These are phyloP conservation scores for Mortierella sp. DNA, from an alignment of 371 early-diverging fungal species.

Conservation along the genomic window DNA sequence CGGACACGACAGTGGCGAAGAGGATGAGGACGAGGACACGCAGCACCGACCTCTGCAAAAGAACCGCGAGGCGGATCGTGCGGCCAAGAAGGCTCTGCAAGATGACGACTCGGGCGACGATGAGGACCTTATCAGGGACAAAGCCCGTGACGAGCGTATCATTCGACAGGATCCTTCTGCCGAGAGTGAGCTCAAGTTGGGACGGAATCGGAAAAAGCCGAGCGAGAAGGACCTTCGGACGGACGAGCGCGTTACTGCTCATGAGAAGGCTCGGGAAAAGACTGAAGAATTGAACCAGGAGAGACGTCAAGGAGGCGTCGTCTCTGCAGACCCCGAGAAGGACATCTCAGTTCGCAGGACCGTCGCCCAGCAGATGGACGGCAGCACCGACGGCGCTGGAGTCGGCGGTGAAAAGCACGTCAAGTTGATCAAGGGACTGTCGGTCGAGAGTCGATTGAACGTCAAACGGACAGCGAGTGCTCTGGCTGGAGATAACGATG, in stretches of 20 bases:
- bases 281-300: slow-evolving; percentile 1
- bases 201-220: not conserved
- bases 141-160: slow-evolving; percentile 14
- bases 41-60: not conserved
- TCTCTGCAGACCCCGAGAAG: not conserved
- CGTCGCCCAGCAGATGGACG: not conserved
- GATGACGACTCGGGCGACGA: slow-evolving; percentile 30
- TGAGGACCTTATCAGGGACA: slow-evolving; percentile 20
- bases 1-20: slow-evolving; percentile 44
- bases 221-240: slow-evolving; percentile 22
- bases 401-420: not conserved
- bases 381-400: not conserved
- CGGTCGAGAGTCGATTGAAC: slow-evolving; percentile 7
- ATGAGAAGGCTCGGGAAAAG: slow-evolving; percentile 16
- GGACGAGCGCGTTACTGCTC: slow-evolving; percentile 26
- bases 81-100: slow-evolving; percentile 22
- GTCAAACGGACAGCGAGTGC: slow-evolving; percentile 56
- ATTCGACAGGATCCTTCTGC: slow-evolving; percentile 14
- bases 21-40: slow-evolving; percentile 32
- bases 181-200: not conserved
- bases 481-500: slow-evolving; percentile 32
- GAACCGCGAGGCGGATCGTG: not conserved
- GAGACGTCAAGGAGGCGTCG: not conserved
- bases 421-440: not conserved
- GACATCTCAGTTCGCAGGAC: not conserved